These are phyloP conservation scores for Claviceps lovelessii DNA, from an alignment of 2,329 filamentous ascomycete species.

Conservation along the genomic window DNA sequence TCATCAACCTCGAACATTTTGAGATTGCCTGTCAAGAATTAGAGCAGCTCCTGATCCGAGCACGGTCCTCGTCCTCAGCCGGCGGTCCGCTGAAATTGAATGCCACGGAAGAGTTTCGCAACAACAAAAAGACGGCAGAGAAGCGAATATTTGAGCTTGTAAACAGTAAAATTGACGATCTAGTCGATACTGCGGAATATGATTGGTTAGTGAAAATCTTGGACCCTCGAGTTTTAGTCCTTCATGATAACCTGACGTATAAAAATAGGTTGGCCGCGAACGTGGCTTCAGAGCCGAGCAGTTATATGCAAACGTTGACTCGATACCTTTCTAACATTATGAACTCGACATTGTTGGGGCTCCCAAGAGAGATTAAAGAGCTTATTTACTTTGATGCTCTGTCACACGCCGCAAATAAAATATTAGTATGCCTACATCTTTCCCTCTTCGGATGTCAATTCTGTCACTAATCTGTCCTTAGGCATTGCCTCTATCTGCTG, in stretches of 20 bases:
- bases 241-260: background rate
- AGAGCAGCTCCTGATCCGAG: conserved; percentile 71
- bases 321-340: conserved; percentile 91
- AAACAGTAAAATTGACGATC: conserved; percentile 95
- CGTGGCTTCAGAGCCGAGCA: conserved; percentile 59
- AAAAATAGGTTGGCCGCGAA: conserved; percentile 34
- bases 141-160: conserved; percentile 97
- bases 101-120: conserved; percentile 75
- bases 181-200: conserved; percentile 94
- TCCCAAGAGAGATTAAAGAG: conserved; percentile 94
- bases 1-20: conserved; percentile 96
- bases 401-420: conserved; percentile 75
- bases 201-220: conserved; percentile 49
- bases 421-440: conserved; percentile 39
- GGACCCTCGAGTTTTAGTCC: background rate
- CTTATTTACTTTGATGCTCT: conserved; percentile 96
- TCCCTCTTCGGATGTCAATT: too few relatives aligned
- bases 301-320: conserved; percentile 91
- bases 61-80: conserved; percentile 66
- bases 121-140: conserved; percentile 88
- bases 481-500: conserved; percentile 61
- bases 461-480: conserved; percentile 18
- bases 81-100: conserved; percentile 65
- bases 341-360: conserved; percentile 78
- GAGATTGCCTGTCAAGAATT: conserved; percentile 84